These are phyloP conservation scores for Crithidia expoeki DNA, from an alignment of 208 protist species.

Conservation along the genomic window DNA sequence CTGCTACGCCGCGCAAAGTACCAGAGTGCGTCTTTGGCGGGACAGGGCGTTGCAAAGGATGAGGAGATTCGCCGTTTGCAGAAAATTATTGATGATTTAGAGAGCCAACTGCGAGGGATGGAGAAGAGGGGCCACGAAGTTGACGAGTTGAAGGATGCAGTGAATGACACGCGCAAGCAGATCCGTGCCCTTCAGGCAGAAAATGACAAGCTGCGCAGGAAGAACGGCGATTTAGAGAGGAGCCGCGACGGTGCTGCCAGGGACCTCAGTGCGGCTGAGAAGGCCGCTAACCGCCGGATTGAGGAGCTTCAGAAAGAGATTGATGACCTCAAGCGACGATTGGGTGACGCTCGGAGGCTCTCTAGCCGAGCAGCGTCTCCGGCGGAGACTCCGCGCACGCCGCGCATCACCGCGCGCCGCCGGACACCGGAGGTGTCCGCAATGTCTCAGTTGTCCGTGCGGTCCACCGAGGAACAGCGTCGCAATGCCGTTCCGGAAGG, in stretches of 20 bases:
- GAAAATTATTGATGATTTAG: constrained; percentile 38
- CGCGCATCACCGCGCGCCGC: constrained; percentile 25
- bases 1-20: constrained; percentile 29
- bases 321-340: constrained; percentile 22
- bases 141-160: constrained; percentile 39
- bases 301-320: constrained; percentile 31
- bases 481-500: constrained; percentile 74
- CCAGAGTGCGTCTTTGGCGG: constrained; percentile 34
- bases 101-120: constrained; percentile 43
- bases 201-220: constrained; percentile 36
- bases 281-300: constrained; percentile 20
- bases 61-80: constrained; percentile 55
- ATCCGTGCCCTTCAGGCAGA: constrained; percentile 43
- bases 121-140: constrained; percentile 27
- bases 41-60: constrained; percentile 54
- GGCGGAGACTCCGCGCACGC: constrained; percentile 9
- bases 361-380: constrained; percentile 12
- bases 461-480: constrained; percentile 52
- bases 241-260: constrained; percentile 36
- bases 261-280: constrained; percentile 25
- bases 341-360: constrained; percentile 15
- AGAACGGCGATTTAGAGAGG: constrained; percentile 40
- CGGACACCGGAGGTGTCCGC: constrained; percentile 27
- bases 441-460: constrained; percentile 57
- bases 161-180: constrained; percentile 30